Evolutionary conservation across 768 basidiomycete genomes (phyloP).

Genomic region (Imleria badia): DNA sequence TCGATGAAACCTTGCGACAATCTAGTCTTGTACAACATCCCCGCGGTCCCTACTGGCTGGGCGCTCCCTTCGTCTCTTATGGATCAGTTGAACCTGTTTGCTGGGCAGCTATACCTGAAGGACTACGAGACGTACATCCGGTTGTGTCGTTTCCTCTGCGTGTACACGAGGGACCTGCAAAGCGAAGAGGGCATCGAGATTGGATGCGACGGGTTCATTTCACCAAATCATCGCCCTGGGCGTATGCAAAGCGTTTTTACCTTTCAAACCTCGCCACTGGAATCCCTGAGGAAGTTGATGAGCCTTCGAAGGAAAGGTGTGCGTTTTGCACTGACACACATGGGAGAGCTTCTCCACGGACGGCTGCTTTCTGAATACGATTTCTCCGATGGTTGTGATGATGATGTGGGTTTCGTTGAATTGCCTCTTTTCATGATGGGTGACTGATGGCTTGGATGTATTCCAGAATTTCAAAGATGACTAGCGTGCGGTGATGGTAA

Average conservation of each 20-base stretch:
- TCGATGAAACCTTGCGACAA: conserved; percentile 39
- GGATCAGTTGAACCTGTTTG: conserved; percentile 30
- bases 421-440: not conserved
- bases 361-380: conserved; percentile 19
- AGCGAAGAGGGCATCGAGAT: conserved; percentile 3
- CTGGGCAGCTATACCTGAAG: conserved; percentile 34
- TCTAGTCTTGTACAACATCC: conserved; percentile 16
- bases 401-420: not conserved
- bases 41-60: not conserved
- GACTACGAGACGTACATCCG: conserved; percentile 28
- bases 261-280: conserved; percentile 39
- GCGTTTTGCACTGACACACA: conserved; percentile 38
- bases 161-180: conserved; percentile 20
- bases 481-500: not conserved
- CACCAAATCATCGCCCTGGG: conserved; percentile 10
- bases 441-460: not conserved
- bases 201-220: conserved; percentile 23
- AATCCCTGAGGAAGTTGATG: conserved; percentile 21
- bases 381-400: not conserved
- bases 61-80: not conserved
- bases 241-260: conserved; percentile 6
- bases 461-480: not conserved
- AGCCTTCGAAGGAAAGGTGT: conserved; percentile 40
- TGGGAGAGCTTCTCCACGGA: conserved; percentile 40
- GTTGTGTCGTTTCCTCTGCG: conserved; percentile 28